A percentile compares a stretch with the other conserved stretches of the same genome.
Evolutionary conservation across 2,329 filamentous ascomycete genomes (phyloP).

Genomic region (Westerdykella aurantiaca): DNA sequence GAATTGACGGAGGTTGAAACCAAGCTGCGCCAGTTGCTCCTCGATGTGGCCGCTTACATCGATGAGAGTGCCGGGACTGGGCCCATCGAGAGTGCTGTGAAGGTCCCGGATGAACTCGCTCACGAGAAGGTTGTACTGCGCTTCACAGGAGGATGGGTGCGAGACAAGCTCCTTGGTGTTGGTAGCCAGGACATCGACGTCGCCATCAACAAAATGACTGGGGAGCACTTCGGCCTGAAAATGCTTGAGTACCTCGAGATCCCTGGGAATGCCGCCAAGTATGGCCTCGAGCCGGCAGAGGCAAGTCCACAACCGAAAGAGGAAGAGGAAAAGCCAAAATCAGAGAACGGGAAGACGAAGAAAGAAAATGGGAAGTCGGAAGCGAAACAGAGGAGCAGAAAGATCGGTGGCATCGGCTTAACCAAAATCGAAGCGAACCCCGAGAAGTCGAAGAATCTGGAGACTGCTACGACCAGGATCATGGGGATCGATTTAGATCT

Average conservation of each 20-base stretch:
- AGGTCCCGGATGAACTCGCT: conserved; percentile 42
- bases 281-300: conserved; percentile 44
- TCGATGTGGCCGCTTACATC: conserved; percentile 73
- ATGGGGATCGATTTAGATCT: conserved; percentile 87
- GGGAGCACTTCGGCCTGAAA: conserved; percentile 64
- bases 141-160: conserved; percentile 83
- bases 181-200: conserved; percentile 77
- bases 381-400: conserved; percentile 45
- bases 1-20: conserved; percentile 64
- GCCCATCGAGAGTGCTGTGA: conserved; percentile 23
- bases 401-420: conserved; percentile 58
- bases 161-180: conserved; percentile 71
- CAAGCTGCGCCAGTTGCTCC: conserved; percentile 66
- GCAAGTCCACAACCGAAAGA: conserved; percentile 22
- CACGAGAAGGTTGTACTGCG: conserved; percentile 54
- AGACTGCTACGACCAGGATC: conserved; percentile 81
- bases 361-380: conserved; percentile 35
- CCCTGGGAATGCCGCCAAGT: conserved; percentile 55
- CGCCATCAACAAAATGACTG: conserved; percentile 80
- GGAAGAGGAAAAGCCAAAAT: conserved; percentile 1
- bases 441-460: conserved; percentile 93
- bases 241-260: conserved; percentile 63
- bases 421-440: conserved; percentile 90
- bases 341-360: conserved; percentile 7
- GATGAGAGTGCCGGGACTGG: conserved; percentile 39